Evolutionary conservation across 805 yeast genomes (phyloP).

Genomic region (Metschnikowia continentalis): DNA sequence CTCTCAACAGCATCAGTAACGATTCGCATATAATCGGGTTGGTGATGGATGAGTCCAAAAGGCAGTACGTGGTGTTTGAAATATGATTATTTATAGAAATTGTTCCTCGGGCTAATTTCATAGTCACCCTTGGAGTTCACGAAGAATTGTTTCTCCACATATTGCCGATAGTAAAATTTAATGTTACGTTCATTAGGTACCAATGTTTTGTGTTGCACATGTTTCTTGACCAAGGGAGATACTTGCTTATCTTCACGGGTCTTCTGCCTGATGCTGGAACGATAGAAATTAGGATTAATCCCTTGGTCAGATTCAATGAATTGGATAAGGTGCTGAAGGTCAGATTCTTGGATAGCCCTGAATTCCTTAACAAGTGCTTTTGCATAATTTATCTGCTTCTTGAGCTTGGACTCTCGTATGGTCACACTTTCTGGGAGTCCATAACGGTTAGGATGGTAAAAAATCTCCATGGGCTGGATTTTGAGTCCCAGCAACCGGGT

Average conservation of each 20-base stretch:
- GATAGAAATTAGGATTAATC: slow-evolving; percentile 24
- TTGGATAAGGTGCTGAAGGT: slow-evolving; percentile 17
- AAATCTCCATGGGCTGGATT: slow-evolving; percentile 28
- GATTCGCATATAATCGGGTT: slow-evolving; percentile 29
- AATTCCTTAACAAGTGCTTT: slow-evolving; percentile 18
- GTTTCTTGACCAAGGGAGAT: slow-evolving; percentile 18
- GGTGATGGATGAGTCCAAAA: slow-evolving; percentile 37
- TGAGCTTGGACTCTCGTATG: slow-evolving; percentile 24
- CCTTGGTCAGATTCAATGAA: slow-evolving; percentile 13
- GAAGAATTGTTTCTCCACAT: slow-evolving; percentile 29
- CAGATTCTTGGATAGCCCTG: slow-evolving; percentile 21
- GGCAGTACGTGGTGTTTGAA: slow-evolving; percentile 38
- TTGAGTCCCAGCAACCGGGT: slow-evolving; percentile 21
- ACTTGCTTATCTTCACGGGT: slow-evolving; percentile 10
- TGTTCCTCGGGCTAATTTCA: slow-evolving; percentile 22
- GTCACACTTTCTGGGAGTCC: slow-evolving; percentile 31
- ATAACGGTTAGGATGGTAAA: slow-evolving; percentile 26
- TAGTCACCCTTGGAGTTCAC: slow-evolving; percentile 18
- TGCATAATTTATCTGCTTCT: slow-evolving; percentile 21
- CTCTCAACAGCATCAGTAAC: slow-evolving; percentile 24
- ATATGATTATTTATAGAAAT: slow-evolving; percentile 29
- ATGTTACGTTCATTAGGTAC: slow-evolving; percentile 31
- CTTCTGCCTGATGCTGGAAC: slow-evolving; percentile 25
- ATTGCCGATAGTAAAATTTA: slow-evolving; percentile 23
- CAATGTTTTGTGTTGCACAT: slow-evolving; percentile 22